phyloP scores from a whole-genome alignment of 1,284 basidiomycete species.

The Pulchroboletus neoregius region DNA sequence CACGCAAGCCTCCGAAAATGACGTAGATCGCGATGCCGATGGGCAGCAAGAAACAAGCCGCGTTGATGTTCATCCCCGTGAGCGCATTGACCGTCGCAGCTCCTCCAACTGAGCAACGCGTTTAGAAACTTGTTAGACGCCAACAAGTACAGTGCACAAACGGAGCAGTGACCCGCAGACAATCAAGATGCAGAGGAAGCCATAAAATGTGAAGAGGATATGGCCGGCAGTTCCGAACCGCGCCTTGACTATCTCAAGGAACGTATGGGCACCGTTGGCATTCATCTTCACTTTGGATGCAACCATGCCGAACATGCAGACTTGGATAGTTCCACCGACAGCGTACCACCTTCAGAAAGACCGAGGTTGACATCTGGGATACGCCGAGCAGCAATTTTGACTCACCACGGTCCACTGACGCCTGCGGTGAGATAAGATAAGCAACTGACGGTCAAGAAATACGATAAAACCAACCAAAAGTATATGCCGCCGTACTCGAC shows the following conservation, averaged over 20 bases:
- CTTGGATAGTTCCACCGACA: constrained; percentile 53
- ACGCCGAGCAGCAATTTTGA: neutral
- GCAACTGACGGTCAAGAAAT: constrained; percentile 1
- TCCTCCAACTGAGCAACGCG: constrained; percentile 43
- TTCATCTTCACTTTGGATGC: constrained; percentile 60
- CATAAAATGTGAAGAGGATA: constrained; percentile 63
- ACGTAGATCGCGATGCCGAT: constrained; percentile 45
- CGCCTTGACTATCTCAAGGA: constrained; percentile 56
- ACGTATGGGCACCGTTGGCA: constrained; percentile 54
- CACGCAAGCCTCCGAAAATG: constrained; percentile 49
- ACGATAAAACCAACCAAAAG: constrained; percentile 37
- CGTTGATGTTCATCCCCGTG: constrained; percentile 62
- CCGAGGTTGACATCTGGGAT: neutral
- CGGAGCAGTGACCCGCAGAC: constrained; percentile 52
- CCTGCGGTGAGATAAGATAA: constrained; percentile 24
- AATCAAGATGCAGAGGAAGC: constrained; percentile 57
- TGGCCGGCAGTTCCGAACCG: constrained; percentile 64
- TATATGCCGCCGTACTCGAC: constrained; percentile 52
- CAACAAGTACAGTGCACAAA: constrained; percentile 26
- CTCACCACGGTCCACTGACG: constrained; percentile 47
- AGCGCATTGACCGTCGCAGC: constrained; percentile 61
- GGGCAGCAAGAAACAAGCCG: constrained; percentile 58
- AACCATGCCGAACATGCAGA: constrained; percentile 55
- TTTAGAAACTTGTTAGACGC: neutral
- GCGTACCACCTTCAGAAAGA: constrained; percentile 43